These are phyloP conservation scores for Hemisphaericaspora lyxosophila DNA, from an alignment of 1,139 yeast genomes.

Conservation along the genomic window DNA sequence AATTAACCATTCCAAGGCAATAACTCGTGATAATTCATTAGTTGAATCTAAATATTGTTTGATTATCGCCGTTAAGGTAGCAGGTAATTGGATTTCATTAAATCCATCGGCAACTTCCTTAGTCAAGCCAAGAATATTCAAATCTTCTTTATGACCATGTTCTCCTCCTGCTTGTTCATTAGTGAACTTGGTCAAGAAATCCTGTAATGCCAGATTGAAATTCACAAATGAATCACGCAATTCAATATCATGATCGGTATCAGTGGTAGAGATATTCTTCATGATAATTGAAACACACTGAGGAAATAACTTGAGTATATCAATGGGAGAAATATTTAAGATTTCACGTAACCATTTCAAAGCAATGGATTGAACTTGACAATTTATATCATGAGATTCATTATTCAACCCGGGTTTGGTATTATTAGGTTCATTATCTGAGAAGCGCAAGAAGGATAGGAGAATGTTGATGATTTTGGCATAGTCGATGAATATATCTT, in stretches of 20 bases:
- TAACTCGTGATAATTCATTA: slow-evolving; percentile 78
- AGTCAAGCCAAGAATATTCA: slow-evolving; percentile 32
- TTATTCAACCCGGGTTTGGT: slow-evolving; percentile 2
- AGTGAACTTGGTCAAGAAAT: slow-evolving; percentile 32
- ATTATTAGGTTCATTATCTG: slow-evolving; percentile 16
- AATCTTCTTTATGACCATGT: slow-evolving; percentile 7
- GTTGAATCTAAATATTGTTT: slow-evolving; percentile 36
- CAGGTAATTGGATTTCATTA: slow-evolving; percentile 37
- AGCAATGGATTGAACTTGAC: slow-evolving; percentile 78
- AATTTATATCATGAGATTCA: slow-evolving; percentile 51
- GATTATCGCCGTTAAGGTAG: slow-evolving; percentile 36
- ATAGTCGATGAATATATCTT: slow-evolving; percentile 80
- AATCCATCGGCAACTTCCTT: slow-evolving; percentile 43
- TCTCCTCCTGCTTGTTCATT: slow-evolving; percentile 11
- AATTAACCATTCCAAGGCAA: slow-evolving; percentile 88
- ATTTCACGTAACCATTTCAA: slow-evolving; percentile 82
- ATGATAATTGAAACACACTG: slow-evolving; percentile 41
- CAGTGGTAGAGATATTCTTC: slow-evolving; percentile 40
- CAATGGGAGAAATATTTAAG: slow-evolving; percentile 71
- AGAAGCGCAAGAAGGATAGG: slow-evolving; percentile 68
- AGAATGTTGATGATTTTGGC: slow-evolving; percentile 78
- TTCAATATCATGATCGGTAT: slow-evolving; percentile 39
- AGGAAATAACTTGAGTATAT: slow-evolving; percentile 62
- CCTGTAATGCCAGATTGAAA: slow-evolving; percentile 37
- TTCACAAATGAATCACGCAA: slow-evolving; percentile 38